phyloP scores from a whole-genome alignment of 805 yeast genomes.

The Yarrowia keelungensis region DNA sequence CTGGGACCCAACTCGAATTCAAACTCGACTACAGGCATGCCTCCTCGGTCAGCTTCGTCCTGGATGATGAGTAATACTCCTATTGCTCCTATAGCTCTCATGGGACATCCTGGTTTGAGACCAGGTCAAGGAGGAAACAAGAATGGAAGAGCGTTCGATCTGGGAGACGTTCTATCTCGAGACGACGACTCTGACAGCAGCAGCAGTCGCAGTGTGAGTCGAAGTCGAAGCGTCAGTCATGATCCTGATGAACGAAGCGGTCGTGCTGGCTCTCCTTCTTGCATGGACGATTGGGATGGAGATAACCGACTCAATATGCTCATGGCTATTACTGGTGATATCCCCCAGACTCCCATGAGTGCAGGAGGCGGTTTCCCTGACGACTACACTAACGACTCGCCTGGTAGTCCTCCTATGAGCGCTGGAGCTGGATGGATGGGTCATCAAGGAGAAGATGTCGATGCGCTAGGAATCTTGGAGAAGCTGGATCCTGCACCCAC shows the following conservation, averaged over 20 bases:
- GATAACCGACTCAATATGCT: constrained; percentile 30
- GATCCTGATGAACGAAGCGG: background rate
- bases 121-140: background rate
- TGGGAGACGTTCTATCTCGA: constrained; percentile 11
- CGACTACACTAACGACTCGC: constrained; percentile 8
- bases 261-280: background rate
- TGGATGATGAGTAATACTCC: constrained; percentile 32
- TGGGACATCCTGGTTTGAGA: constrained; percentile 8
- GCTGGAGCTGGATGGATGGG: constrained; percentile 26
- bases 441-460: constrained; percentile 2
- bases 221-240: constrained; percentile 6
- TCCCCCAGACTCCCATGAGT: constrained; percentile 18
- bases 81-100: constrained; percentile 13
- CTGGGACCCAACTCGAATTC: constrained; percentile 14
- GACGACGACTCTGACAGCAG: constrained; percentile 14
- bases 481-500: constrained; percentile 14
- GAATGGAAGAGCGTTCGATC: constrained; percentile 3
- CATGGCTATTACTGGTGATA: constrained; percentile 9
- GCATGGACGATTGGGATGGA: constrained; percentile 31
- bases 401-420: constrained; percentile 25
- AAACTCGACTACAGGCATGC: background rate
- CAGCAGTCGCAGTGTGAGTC: constrained; percentile 22
- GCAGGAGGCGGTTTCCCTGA: background rate
- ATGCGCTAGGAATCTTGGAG: background rate
- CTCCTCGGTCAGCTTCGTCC: constrained; percentile 9